These are phyloP conservation scores for Gaeumannomyces tritici DNA, from an alignment of 2,329 filamentous ascomycete genomes.

Conservation along the genomic window DNA sequence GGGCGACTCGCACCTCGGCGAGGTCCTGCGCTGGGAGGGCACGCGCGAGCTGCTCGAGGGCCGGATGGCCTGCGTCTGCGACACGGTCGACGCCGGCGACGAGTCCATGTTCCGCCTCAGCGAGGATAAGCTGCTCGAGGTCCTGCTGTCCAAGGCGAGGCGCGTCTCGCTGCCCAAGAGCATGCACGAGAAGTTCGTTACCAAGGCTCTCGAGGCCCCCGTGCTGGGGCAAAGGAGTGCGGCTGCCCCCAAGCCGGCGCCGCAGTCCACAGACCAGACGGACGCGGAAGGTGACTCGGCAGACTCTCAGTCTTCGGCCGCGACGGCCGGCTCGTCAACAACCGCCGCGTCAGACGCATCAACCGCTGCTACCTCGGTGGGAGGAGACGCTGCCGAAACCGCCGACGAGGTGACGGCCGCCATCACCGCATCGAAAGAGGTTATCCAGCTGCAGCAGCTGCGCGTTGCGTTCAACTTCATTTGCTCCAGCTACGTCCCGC, in stretches of 20 bases:
- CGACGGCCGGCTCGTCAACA: conserved; percentile 23
- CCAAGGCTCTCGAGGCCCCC: conserved; percentile 65
- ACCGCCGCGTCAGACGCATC: conserved; percentile 29
- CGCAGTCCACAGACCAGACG: not conserved
- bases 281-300: conserved; percentile 2
- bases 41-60: conserved; percentile 46
- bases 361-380: conserved; percentile 35
- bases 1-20: conserved; percentile 44
- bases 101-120: conserved; percentile 80
- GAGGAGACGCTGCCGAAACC: conserved; percentile 1
- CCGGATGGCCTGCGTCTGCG: conserved; percentile 64
- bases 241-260: conserved; percentile 24
- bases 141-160: conserved; percentile 62
- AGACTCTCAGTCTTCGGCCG: conserved; percentile 32
- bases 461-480: conserved; percentile 58
- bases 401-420: conserved; percentile 25
- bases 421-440: conserved; percentile 34
- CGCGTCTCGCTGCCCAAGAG: conserved; percentile 67
- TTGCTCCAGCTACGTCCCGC: conserved; percentile 48
- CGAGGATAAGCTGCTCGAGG: conserved; percentile 55
- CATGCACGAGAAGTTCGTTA: conserved; percentile 79
- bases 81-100: conserved; percentile 72
- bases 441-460: conserved; percentile 52
- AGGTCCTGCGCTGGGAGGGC: conserved; percentile 38
- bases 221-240: conserved; percentile 56